Evolutionary conservation across 2,329 filamentous ascomycete genomes (phyloP), one percentile per base, ranked within the genome.

Genomic region (Diaporthe ampelina): DNA sequence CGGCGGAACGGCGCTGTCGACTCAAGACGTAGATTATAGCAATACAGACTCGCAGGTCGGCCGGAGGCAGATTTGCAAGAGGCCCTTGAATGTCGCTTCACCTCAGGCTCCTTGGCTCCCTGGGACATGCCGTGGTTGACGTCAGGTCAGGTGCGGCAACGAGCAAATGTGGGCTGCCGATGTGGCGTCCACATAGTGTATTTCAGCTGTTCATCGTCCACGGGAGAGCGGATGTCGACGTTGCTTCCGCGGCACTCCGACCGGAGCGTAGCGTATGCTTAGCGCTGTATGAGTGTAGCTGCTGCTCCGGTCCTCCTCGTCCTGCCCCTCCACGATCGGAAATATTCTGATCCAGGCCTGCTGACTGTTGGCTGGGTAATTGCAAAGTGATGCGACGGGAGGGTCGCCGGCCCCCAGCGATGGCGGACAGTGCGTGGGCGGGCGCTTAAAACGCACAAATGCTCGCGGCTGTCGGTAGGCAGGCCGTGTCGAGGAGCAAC

Each of bases 151-250:
- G 45, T 37, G 45, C 48, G 45, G 63, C 63, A 37, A 67, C 29
- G 32, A 67, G 48, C 63, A 54, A 68, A 52, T 68, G 63, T 68
- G 63, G 63, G 63, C 45, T 68, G 63, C 32, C 63, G 45, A 40
- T 52, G 63, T 68, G 63, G 63, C 63, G 63, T 29, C 48, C 48
- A 54, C 48, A 68, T 65, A n/a, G 45, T 37, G 29, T 68, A 68
- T n/a, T 13, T 5, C 52, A 54, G 11, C 37, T 68, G 63, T 68
- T 50, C 32, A 19, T 68, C n/a, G 54, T 40, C 32, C 6, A 26
- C 63, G 48, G 63, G 32, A 68, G 7, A 26, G 32, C 63, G 63
- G 63, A 68, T 40, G 45, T 54, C 63, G 48, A 68, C 13, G 63
- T 54, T 68, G 63, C 63, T 68, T 68, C 63, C 63, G 48, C 63